A percentile compares a stretch with the other conserved stretches of the same genome.
phyloP scores from a whole-genome alignment of 139 green algal species.

The Nannochloris sp. region DNA sequence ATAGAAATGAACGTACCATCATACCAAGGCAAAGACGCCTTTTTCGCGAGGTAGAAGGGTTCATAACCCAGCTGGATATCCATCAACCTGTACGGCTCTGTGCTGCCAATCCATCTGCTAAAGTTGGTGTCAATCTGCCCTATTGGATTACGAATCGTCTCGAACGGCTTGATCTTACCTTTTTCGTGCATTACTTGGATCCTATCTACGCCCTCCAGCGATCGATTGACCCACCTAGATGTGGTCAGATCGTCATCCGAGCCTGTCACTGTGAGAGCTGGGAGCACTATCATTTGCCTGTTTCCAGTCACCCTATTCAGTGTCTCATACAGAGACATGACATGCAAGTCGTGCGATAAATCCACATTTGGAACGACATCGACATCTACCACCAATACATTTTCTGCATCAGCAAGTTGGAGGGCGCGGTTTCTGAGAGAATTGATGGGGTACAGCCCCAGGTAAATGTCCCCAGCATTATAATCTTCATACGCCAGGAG shows the following conservation, averaged over 20 bases:
- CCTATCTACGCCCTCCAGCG: constrained; percentile 7
- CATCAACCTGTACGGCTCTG: constrained; percentile 11
- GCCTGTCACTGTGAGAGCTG: constrained; percentile 20
- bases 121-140: constrained; percentile 27
- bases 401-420: constrained; percentile 5
- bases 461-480: neutral
- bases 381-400: constrained; percentile 30
- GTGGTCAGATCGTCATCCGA: constrained; percentile 13
- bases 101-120: constrained; percentile 17
- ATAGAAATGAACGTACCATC: constrained; percentile 13
- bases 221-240: constrained; percentile 6
- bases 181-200: neutral
- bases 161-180: constrained; percentile 16
- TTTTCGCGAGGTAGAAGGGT: constrained; percentile 29
- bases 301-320: constrained; percentile 6
- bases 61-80: constrained; percentile 27
- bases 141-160: constrained; percentile 15
- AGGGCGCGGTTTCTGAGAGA: constrained; percentile 31
- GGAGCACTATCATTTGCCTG: constrained; percentile 27
- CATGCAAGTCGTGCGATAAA: constrained; percentile 15
- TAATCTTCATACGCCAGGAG: constrained; percentile 23
- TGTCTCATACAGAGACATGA: constrained; percentile 4
- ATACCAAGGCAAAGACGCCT: constrained; percentile 31
- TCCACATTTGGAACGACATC: constrained; percentile 25
- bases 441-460: constrained; percentile 32